Conservation (phyloP, 2,329 filamentous ascomycete species). For the Microsporum ferrugineum region DNA sequence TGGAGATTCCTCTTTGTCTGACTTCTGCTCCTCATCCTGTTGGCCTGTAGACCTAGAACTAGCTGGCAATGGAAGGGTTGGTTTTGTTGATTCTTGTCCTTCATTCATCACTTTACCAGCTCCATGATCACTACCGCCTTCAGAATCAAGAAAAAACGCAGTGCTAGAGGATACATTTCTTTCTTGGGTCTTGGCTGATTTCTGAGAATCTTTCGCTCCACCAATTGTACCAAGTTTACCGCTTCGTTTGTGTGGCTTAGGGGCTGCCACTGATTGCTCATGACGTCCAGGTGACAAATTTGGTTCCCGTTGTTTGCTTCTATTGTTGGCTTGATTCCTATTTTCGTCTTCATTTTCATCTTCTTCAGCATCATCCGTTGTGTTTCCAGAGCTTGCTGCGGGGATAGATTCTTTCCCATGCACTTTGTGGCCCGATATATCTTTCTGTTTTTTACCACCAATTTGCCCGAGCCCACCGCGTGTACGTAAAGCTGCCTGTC, state of each 20-base stretch:
- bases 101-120: neutral
- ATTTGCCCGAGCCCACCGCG: conserved; percentile 22
- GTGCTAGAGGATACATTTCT: neutral
- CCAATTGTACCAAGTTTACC: conserved; percentile 30
- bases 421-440: conserved; percentile 6
- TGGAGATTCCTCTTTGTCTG: conserved; percentile 30
- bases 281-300: conserved; percentile 7
- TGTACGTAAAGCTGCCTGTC: conserved; percentile 4
- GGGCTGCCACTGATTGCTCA: conserved; percentile 10
- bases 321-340: conserved; percentile 7
- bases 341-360: conserved; percentile 9
- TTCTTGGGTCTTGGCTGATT: conserved; percentile 4
- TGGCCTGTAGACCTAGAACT: neutral
- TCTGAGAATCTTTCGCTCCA: conserved; percentile 5
- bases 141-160: no score
- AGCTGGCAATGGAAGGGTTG: neutral
- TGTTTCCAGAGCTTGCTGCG: conserved; percentile 7
- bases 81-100: neutral
- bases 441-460: conserved; percentile 22
- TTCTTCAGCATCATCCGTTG: conserved; percentile 13
- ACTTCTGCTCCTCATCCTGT: conserved; percentile 13
- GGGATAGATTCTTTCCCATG: neutral
- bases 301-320: neutral
- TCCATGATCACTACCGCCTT: neutral
- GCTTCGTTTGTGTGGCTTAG: conserved; percentile 16